Evolutionary conservation across 345 rosid genomes (phyloP).

Genomic region (Odontarrhena argentea): DNA sequence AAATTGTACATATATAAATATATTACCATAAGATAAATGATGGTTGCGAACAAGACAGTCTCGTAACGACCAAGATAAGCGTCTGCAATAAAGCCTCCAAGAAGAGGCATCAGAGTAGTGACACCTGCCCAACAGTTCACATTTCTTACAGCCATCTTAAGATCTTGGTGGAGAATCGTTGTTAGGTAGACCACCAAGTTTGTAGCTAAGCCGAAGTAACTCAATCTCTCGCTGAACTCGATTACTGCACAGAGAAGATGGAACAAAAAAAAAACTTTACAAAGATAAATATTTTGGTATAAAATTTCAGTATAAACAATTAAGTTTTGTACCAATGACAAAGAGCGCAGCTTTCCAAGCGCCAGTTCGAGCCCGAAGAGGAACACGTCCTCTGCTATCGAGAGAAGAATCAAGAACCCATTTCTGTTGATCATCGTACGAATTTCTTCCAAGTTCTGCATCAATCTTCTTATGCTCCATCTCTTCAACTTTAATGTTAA

Average conservation of each 20-base stretch:
- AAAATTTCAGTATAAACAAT: not conserved
- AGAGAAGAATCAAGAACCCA: conserved; percentile 73
- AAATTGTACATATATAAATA: not conserved
- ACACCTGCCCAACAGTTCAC: conserved; percentile 93
- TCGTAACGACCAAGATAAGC: conserved; percentile 78
- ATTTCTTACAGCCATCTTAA: conserved; percentile 72
- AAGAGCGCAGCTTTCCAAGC: conserved; percentile 76
- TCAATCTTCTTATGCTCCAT: conserved; percentile 27
- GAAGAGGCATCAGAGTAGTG: conserved; percentile 86
- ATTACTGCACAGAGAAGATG: conserved; percentile 55
- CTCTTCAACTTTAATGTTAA: conserved; percentile 8
- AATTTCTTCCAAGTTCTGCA: conserved; percentile 25
- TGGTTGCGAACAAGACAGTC: conserved; percentile 60
- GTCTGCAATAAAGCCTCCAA: conserved; percentile 95
- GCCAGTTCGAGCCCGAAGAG: conserved; percentile 70
- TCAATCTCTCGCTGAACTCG: conserved; percentile 92
- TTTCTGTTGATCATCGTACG: conserved; percentile 45
- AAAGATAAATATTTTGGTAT: conserved; percentile 1
- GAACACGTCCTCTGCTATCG: conserved; percentile 55
- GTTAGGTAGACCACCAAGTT: conserved; percentile 85
- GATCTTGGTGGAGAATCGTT: conserved; percentile 78
- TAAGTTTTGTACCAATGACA: conserved; percentile 51
- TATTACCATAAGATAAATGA: conserved; percentile 67
- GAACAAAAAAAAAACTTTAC: conserved; percentile 21
- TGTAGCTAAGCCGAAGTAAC: conserved; percentile 80